These are phyloP conservation scores for Areca catechu DNA, from an alignment of 176 grass and related monocot species.

Conservation along the genomic window DNA sequence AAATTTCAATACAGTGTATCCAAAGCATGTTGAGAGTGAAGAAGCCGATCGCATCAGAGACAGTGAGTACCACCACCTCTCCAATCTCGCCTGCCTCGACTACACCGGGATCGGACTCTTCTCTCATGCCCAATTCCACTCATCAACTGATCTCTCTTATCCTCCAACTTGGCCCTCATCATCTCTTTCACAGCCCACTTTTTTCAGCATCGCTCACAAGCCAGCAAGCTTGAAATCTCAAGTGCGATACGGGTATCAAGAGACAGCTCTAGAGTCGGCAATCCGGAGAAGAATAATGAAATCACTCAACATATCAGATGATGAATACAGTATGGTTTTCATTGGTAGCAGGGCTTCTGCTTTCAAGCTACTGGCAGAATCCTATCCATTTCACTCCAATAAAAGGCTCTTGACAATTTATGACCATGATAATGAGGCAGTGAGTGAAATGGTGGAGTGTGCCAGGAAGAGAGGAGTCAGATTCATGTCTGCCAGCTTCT, in stretches of 20 bases:
- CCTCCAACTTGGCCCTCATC: neutral
- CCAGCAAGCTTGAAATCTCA: slow-evolving; percentile 55
- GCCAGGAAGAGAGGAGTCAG: slow-evolving; percentile 48
- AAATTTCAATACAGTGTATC: slow-evolving; percentile 55
- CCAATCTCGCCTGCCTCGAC: slow-evolving; percentile 64
- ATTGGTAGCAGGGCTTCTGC: slow-evolving; percentile 65
- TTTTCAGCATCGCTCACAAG: slow-evolving; percentile 80
- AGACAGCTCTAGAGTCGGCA: slow-evolving; percentile 21
- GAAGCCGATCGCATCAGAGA: slow-evolving; percentile 42
- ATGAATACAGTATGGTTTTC: slow-evolving; percentile 84
- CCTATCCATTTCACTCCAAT: slow-evolving; percentile 51
- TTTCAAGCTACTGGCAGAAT: slow-evolving; percentile 74
- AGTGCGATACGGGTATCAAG: slow-evolving; percentile 30
- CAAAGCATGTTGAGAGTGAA: slow-evolving; percentile 39
- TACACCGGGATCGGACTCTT: slow-evolving; percentile 86
- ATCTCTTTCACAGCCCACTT: slow-evolving; percentile 37
- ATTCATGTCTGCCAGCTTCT: slow-evolving; percentile 50
- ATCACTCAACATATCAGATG: slow-evolving; percentile 55
- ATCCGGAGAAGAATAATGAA: slow-evolving; percentile 63
- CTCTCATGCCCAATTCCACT: slow-evolving; percentile 78
- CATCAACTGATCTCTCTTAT: slow-evolving; percentile 28
- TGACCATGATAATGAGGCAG: slow-evolving; percentile 82
- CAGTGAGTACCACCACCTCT: slow-evolving; percentile 56
- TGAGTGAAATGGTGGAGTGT: slow-evolving; percentile 34
- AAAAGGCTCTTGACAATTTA: slow-evolving; percentile 55